A percentile compares a stretch with the other conserved stretches of the same genome.
phyloP scores from a whole-genome alignment of 352 stramenopile genomes.

The Globisporangium middletonii region DNA sequence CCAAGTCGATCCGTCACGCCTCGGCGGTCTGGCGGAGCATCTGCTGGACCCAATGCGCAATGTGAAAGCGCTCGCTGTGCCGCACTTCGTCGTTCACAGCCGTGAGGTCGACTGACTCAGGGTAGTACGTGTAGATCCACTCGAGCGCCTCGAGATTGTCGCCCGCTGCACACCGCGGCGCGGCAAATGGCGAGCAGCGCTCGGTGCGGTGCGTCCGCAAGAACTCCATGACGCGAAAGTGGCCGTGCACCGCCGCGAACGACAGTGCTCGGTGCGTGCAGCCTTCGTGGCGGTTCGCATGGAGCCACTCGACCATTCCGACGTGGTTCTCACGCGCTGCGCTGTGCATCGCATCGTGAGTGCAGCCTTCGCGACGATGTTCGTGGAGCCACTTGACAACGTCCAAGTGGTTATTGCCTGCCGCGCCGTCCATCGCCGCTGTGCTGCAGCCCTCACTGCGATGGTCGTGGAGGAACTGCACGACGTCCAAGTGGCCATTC shows the following conservation, averaged over 20 bases:
- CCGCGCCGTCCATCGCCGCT: slow-evolving; percentile 5
- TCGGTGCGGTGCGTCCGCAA: slow-evolving; percentile 6
- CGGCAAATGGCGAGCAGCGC: neutral
- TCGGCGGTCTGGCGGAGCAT: no score
- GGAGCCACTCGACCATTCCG: slow-evolving; percentile 9
- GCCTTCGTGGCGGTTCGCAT: slow-evolving; percentile 10
- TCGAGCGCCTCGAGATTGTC: slow-evolving; percentile 5
- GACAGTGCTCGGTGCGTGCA: neutral
- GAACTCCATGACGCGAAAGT: slow-evolving; percentile 5
- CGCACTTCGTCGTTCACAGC: neutral
- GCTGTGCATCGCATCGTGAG: slow-evolving; percentile 4
- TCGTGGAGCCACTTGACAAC: slow-evolving; percentile 9
- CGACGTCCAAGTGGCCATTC: slow-evolving; percentile 8
- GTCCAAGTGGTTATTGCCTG: neutral
- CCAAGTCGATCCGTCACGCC: no score
- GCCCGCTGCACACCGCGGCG: neutral
- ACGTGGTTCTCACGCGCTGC: slow-evolving; percentile 5
- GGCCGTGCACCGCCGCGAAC: neutral
- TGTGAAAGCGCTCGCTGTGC: slow-evolving; percentile 4
- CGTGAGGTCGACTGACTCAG: neutral
- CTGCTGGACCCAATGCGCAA: neutral
- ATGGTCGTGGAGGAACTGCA: slow-evolving; percentile 14
- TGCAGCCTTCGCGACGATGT: slow-evolving; percentile 7
- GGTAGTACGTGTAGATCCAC: slow-evolving; percentile 2
- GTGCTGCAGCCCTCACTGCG: slow-evolving; percentile 4